Percentiles rank a stretch among this genome's conserved stretches.
These are phyloP conservation scores for Lyophyllum decastes DNA, from an alignment of 768 basidiomycete genomes.

Conservation along the genomic window DNA sequence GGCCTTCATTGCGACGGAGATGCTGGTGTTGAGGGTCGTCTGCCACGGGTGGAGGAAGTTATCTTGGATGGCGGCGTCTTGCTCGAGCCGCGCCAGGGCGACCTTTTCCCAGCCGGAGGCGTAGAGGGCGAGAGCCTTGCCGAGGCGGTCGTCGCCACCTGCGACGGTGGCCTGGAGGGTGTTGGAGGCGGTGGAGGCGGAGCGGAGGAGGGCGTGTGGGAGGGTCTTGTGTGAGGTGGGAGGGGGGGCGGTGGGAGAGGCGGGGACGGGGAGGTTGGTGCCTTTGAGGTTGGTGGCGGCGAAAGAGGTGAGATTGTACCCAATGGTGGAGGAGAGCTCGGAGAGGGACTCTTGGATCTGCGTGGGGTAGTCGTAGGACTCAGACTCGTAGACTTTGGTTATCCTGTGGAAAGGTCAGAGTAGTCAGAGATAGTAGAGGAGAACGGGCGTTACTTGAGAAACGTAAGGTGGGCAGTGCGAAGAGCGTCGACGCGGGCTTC, in stretches of 20 bases:
- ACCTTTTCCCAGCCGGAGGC: constrained; percentile 83
- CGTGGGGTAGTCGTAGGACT: constrained; percentile 88
- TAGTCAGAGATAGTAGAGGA: background rate
- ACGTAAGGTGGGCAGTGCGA: constrained; percentile 66
- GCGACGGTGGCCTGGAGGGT: constrained; percentile 46
- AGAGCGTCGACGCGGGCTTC: constrained; percentile 95
- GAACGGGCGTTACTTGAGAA: constrained; percentile 64
- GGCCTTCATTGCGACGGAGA: constrained; percentile 92
- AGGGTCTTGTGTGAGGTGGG: constrained; percentile 88
- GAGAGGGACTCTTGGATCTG: constrained; percentile 83
- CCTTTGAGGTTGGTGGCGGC: constrained; percentile 88
- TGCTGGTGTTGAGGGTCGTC: constrained; percentile 78
- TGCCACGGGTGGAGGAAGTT: constrained; percentile 85
- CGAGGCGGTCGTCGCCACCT: constrained; percentile 63
- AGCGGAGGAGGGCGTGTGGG: constrained; percentile 89
- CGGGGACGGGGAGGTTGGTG: constrained; percentile 79
- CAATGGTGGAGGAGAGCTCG: constrained; percentile 71
- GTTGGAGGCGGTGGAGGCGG: constrained; percentile 63
- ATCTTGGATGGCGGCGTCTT: constrained; percentile 70
- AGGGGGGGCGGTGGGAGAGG: constrained; percentile 53
- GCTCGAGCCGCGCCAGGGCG: constrained; percentile 73
- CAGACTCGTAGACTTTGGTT: constrained; percentile 84
- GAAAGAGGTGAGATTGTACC: constrained; percentile 77
- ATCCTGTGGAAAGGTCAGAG: constrained; percentile 48
- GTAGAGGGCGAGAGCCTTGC: constrained; percentile 76